A percentile compares a stretch with the other conserved stretches of the same genome.
phyloP scores from a whole-genome alignment of 768 basidiomycete species.

The Podaxis sp. region DNA sequence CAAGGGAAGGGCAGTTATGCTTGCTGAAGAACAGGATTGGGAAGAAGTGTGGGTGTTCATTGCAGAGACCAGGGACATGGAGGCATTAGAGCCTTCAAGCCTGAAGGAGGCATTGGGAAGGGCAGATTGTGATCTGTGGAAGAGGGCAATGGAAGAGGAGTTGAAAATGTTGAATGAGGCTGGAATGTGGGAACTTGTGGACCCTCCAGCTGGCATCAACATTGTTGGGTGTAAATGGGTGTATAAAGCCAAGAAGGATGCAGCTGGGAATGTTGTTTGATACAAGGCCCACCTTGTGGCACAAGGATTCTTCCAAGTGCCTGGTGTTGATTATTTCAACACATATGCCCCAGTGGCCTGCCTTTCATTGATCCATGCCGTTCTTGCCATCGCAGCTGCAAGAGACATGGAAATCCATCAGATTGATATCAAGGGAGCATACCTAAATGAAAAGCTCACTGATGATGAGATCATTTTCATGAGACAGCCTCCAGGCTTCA shows the following conservation, averaged over 20 bases:
- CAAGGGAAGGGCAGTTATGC: too few species aligned
- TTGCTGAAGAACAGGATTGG: too few species aligned
- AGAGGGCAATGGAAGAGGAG: slow-evolving; percentile 28
- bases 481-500: slow-evolving; percentile 34
- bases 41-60: too few species aligned
- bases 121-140: slow-evolving; percentile 24
- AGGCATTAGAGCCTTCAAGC: too few species aligned
- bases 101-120: slow-evolving; percentile 18
- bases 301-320: slow-evolving; percentile 39
- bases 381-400: slow-evolving; percentile 24
- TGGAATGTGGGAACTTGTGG: slow-evolving; percentile 31
- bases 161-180: slow-evolving; percentile 25
- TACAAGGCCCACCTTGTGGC: slow-evolving; percentile 28
- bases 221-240: slow-evolving; percentile 27
- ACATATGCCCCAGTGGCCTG: slow-evolving; percentile 30
- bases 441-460: slow-evolving; percentile 37
- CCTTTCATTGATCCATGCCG: slow-evolving; percentile 23
- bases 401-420: slow-evolving; percentile 33
- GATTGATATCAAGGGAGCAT: slow-evolving; percentile 21
- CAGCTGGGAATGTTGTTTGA: slow-evolving; percentile 20
- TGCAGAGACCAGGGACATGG: too few species aligned
- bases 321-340: slow-evolving; percentile 40
- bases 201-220: slow-evolving; percentile 23
- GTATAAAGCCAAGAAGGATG: slow-evolving; percentile 22
- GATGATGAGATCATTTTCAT: slow-evolving; percentile 39